Evolutionary conservation across 2,329 filamentous ascomycete genomes (phyloP), one percentile per base, ranked within the genome.

Genomic region (Cercospora sp.): DNA sequence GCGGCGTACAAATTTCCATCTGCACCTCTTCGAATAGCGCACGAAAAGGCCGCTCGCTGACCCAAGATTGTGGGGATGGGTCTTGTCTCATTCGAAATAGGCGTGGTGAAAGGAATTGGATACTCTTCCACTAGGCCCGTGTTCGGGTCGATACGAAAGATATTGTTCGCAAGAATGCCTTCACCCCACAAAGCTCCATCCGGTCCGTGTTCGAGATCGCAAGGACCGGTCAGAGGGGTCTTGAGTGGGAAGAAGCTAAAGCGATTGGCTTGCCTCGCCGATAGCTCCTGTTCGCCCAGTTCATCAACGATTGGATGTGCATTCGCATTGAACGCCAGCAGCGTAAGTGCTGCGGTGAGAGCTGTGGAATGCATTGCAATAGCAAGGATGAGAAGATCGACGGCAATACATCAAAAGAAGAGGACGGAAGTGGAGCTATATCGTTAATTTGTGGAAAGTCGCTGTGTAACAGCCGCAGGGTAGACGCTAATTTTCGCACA

Each of bases 1-100:
- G 61, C 61, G 28, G 61, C 61, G 40, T 74, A 74, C 26, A 74
- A 51, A 20, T 73, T 73, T 2, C 73, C 72, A 66, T 75, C 73
- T 45, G 51, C 66, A 5, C 67, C 67, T 18, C 42, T 53, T 7
- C 67, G 60, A 23, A 69, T 67, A 10, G 63, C 63, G 23, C 71
- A 72, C 5, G 69, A 69, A 30, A 72, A 69, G 1, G 69, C 71
- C 7, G 60, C 66, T 23, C 69, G 67, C 26, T 72, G 65, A 23
- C 67, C 66, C 16, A 71, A 18, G 6, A 60, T 23, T 3, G 30
- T 13, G 28, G 64, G 48, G 7, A 63, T 45, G n/a, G 63, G 42
- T 9, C 71, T 68, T 13, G 71, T 66, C 31, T 45, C 26, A 45
- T 69, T 67, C 31, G 64, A 66, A 13, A 68, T 13, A 4, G 71